phyloP scores from a whole-genome alignment of 768 basidiomycete genomes.

The Hypsizygus marmoreus region DNA sequence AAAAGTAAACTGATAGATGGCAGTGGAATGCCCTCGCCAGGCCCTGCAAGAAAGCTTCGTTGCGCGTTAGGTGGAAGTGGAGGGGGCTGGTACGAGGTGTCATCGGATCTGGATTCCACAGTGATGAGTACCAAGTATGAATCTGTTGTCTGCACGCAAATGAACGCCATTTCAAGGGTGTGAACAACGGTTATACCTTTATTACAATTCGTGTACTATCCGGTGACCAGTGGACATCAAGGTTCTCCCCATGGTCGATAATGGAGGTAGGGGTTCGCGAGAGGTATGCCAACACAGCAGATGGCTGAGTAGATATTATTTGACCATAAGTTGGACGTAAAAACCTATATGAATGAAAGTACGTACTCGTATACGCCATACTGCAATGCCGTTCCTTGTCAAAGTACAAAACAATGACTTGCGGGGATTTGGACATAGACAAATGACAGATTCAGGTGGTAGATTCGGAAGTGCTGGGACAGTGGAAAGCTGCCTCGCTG shows the following conservation, averaged over 20 bases:
- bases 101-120: conserved; percentile 58
- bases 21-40: conserved; percentile 76
- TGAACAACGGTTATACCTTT: conserved; percentile 51
- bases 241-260: conserved; percentile 81
- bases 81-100: conserved; percentile 55
- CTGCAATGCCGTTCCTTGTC: conserved; percentile 67
- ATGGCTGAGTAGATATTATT: conserved; percentile 50
- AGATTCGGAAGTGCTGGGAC: conserved; percentile 68
- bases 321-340: conserved; percentile 2
- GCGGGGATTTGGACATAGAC: conserved; percentile 63
- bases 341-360: not conserved
- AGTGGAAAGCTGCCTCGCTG: conserved; percentile 72
- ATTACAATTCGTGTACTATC: conserved; percentile 81
- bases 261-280: conserved; percentile 78
- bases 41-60: conserved; percentile 72
- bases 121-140: conserved; percentile 79
- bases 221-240: conserved; percentile 76
- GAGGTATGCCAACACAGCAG: conserved; percentile 69
- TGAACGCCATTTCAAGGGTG: not conserved
- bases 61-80: conserved; percentile 56
- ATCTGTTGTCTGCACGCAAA: conserved; percentile 65
- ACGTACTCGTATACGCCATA: conserved; percentile 84
- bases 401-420: conserved; percentile 80
- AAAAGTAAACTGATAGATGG: conserved; percentile 71
- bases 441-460: conserved; percentile 58